phyloP scores from a whole-genome alignment of 2,329 filamentous ascomycete genomes.

The Fusarium incarnatum region DNA sequence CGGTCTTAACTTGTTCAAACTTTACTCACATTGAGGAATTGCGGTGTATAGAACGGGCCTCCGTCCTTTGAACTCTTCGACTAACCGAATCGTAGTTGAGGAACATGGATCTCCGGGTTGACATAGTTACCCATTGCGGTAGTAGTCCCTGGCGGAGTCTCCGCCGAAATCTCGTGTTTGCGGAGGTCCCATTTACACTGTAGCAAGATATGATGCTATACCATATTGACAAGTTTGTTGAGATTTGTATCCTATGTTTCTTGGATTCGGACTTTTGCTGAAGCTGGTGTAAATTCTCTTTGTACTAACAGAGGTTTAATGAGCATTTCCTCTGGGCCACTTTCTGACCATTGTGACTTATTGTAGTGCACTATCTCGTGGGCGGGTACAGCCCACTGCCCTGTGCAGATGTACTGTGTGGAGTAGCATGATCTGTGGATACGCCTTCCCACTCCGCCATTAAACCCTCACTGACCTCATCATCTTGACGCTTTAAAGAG shows the following conservation, averaged over 20 bases:
- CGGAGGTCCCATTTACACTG: neutral
- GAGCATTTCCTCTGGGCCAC: accelerated
- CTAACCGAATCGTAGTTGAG: no score
- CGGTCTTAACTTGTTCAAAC: neutral
- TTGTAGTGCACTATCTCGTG: neutral
- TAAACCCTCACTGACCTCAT: conserved; percentile 12
- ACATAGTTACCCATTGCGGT: neutral
- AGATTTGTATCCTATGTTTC: no score
- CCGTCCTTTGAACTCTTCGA: neutral
- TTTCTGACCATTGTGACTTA: neutral
- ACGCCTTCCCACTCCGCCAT: neutral
- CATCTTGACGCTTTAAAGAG: neutral
- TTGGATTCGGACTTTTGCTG: no score
- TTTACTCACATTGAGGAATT: neutral
- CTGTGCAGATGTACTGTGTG: neutral
- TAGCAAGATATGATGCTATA: neutral
- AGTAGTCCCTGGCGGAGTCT: neutral
- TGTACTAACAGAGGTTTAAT: accelerated
- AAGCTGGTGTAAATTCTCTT: neutral
- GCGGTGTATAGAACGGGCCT: neutral
- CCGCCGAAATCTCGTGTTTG: neutral
- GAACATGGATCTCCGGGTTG: neutral
- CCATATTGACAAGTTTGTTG: neutral
- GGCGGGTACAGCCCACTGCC: neutral
- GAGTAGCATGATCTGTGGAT: neutral